Base-by-base conservation (phyloP, 768 basidiomycete species). In the Hericium coralloides region DNA sequence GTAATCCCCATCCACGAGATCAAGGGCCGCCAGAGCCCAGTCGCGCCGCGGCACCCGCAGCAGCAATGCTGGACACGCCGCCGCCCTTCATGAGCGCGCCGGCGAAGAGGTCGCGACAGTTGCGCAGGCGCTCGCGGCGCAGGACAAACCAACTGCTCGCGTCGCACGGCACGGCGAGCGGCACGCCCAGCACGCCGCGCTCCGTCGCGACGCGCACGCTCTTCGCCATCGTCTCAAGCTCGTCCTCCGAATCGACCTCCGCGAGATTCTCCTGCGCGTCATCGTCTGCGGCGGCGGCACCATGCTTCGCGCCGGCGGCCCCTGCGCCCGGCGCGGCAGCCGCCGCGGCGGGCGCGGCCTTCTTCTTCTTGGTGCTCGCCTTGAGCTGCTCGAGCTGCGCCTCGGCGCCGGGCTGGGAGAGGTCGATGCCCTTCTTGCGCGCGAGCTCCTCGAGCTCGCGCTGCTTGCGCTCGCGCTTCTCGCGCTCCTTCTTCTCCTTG, bases 101-200 rank as follows among this genome's bases (percentile, higher is more conserved):
- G 9, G 66, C 65, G 47, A 71, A 60, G 10, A 69, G 59, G 23
- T 71, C 69, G 47, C 67, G 60, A 59, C 71, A 72, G 17, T 73
- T 76, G 53, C 76, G 70, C 56, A 80, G 57, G 25, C 86, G 79
- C 64, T 89, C 86, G 55, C 90, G 74, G 20, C 91, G 76, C 55
- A 81, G 80, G 36, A 89, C 85, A 67, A 91, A 93, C 87, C 86
- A 89, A n/a, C 82, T 85, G 36, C 87, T 77, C 18, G 84, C 81
- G 61, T 88, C 87, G 59, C 74, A 81, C 2, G 91, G 84, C 0
- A 85, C 79, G 2, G 89, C 91, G 17, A 92, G 71, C 12, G 87
- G 86, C 4, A 79, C 72, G 4, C 79, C 84, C 43, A 86, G 74
- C 23, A 83, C 61, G 2, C 87, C 87, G 60, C 75, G 80, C 22